Evolutionary conservation across 129 eudicot genomes (phyloP).

Genomic region (Chrysanthemum makinoi): DNA sequence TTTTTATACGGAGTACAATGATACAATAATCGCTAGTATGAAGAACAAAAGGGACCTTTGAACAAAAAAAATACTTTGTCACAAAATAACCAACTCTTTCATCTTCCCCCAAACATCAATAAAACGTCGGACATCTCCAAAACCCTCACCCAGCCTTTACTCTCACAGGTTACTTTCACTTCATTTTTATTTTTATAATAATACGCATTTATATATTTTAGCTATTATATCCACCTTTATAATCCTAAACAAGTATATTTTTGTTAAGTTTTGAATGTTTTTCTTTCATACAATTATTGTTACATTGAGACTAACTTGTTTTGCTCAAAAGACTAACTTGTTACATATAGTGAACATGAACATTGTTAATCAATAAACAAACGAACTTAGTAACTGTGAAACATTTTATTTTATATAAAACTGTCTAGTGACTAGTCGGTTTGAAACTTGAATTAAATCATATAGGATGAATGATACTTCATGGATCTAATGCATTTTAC

Average conservation of each 20-base stretch:
- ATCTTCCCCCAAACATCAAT: slow-evolving; percentile 14
- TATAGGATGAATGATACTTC: not conserved
- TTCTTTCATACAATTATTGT: not conserved
- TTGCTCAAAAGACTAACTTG: no score
- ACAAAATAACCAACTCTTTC: not conserved
- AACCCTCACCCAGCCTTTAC: not conserved
- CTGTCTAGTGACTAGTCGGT: no score
- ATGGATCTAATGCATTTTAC: not conserved
- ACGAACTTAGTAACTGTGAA: not conserved
- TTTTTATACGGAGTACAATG: no score
- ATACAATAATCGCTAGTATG: no score
- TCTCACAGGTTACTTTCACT: not conserved
- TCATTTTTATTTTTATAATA: no score
- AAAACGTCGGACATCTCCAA: not conserved
- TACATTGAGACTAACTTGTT: no score
- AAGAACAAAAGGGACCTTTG: not conserved
- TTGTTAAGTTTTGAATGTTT: not conserved
- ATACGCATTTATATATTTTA: no score
- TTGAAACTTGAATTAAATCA: no score
- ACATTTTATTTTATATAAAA: no score
- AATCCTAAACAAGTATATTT: no score
- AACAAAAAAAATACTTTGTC: not conserved
- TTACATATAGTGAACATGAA: no score
- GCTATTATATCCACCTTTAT: no score
- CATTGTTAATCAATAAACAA: not conserved